Evolutionary conservation across 2,329 filamentous ascomycete species (phyloP).

Genomic region (Aspergillus costaricaensis): DNA sequence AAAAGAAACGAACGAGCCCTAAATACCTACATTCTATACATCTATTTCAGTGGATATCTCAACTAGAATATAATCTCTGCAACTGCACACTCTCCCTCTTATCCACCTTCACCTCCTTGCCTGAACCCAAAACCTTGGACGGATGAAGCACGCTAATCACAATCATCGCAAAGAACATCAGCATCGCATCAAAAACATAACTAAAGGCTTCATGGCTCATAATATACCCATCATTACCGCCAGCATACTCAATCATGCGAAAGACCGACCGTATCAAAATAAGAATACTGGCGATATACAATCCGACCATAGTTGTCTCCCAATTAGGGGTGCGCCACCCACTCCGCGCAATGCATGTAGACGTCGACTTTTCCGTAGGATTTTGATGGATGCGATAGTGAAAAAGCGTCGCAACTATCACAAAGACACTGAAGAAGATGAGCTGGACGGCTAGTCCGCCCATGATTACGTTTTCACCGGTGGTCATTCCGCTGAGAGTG

Average conservation of each 20-base stretch:
- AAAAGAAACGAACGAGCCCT: too few species aligned
- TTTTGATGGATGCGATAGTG: slow-evolving; percentile 45
- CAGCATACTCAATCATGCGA: slow-evolving; percentile 23
- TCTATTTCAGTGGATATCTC: neutral
- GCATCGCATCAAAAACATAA: slow-evolving; percentile 24
- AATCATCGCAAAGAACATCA: slow-evolving; percentile 18
- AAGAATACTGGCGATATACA: slow-evolving; percentile 19
- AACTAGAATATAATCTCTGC: neutral
- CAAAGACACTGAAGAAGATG: slow-evolving; percentile 59
- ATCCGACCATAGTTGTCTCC: slow-evolving; percentile 8
- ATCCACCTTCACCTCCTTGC: neutral
- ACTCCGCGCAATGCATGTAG: neutral
- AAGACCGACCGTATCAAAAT: slow-evolving; percentile 27
- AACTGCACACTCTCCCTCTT: slow-evolving; percentile 1
- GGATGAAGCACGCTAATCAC: slow-evolving; percentile 12
- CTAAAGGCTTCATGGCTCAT: slow-evolving; percentile 26
- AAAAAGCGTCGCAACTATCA: slow-evolving; percentile 52
- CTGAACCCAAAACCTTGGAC: neutral
- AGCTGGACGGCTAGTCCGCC: slow-evolving; percentile 61
- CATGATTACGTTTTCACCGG: slow-evolving; percentile 50
- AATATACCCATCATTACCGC: slow-evolving; percentile 25
- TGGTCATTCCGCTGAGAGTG: slow-evolving; percentile 8
- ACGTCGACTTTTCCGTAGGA: slow-evolving; percentile 28
- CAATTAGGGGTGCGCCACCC: slow-evolving; percentile 9
- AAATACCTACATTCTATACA: too few species aligned